Evolutionary conservation across 202 grass and related monocot species (phyloP).

Genomic region (Setaria viridis): DNA sequence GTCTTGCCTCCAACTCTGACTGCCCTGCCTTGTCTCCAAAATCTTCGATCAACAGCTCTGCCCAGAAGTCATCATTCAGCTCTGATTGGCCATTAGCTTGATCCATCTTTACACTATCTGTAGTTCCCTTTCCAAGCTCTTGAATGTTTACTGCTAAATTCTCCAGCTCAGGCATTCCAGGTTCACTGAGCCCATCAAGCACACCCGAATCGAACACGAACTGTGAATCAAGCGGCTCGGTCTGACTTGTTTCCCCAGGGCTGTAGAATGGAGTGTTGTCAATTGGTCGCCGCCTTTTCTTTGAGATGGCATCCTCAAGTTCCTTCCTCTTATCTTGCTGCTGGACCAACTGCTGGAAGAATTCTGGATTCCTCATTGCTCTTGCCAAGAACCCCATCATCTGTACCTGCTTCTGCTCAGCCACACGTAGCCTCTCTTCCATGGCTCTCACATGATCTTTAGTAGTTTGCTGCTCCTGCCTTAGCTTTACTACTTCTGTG

Average conservation of each 20-base stretch:
- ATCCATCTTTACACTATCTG: conserved; percentile 15
- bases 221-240: conserved; percentile 43
- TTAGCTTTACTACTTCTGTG: conserved; percentile 79
- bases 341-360: conserved; percentile 72
- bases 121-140: conserved; percentile 42
- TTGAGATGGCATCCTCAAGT: conserved; percentile 79
- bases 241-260: conserved; percentile 45
- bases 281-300: conserved; percentile 85
- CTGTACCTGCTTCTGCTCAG: conserved; percentile 78
- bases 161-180: conserved; percentile 54
- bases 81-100: conserved; percentile 45
- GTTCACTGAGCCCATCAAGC: conserved; percentile 41
- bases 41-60: conserved; percentile 67
- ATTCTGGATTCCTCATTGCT: conserved; percentile 79
- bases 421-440: conserved; percentile 61
- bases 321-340: conserved; percentile 81
- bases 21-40: conserved; percentile 45
- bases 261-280: conserved; percentile 53
- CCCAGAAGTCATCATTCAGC: conserved; percentile 74
- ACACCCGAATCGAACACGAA: conserved; percentile 51
- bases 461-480: conserved; percentile 76
- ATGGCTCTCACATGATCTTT: conserved; percentile 67
- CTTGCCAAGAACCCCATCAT: conserved; percentile 87
- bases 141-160: conserved; percentile 60
- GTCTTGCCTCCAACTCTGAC: conserved; percentile 41